Evolutionary conservation across 495 filamentous ascomycete genomes (phyloP).

Genomic region (Xylona heveae): DNA sequence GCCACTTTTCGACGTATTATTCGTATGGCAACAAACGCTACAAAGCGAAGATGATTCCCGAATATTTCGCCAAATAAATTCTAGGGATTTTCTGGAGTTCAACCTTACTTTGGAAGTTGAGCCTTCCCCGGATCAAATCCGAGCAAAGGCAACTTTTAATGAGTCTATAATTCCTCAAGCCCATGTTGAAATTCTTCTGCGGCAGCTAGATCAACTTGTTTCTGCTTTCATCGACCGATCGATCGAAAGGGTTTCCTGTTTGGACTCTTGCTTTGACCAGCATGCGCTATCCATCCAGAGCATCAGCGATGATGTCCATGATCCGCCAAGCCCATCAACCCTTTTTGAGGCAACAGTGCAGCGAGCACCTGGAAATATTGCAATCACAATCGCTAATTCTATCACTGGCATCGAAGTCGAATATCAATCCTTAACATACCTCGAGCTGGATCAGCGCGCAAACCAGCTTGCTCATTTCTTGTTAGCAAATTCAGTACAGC

Average conservation of each 20-base stretch:
- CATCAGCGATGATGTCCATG: too few relatives aligned
- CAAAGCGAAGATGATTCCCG: constrained; percentile 10
- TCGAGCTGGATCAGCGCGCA: constrained; percentile 33
- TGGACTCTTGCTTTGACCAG: constrained; percentile 13
- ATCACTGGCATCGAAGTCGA: constrained; percentile 14
- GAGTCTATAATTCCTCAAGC: constrained; percentile 20
- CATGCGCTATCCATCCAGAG: constrained; percentile 34
- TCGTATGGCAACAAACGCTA: constrained; percentile 60
- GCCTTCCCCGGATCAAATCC: constrained; percentile 22
- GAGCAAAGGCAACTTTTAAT: constrained; percentile 29
- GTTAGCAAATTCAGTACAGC: constrained; percentile 17
- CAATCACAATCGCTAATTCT: constrained; percentile 34
- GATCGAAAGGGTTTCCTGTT: constrained; percentile 9
- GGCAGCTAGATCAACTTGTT: constrained; percentile 32
- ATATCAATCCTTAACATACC: constrained; percentile 31
- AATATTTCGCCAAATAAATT: constrained; percentile 26
- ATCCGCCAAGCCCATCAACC: constrained; percentile 13
- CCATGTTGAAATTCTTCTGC: constrained; percentile 30
- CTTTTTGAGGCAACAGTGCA: constrained; percentile 4
- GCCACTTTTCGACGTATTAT: constrained; percentile 42
- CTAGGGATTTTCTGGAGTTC: constrained; percentile 49
- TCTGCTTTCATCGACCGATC: constrained; percentile 20
- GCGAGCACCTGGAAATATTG: constrained; percentile 30
- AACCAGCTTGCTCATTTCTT: constrained; percentile 44
- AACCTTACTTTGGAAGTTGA: constrained; percentile 50